phyloP scores from a whole-genome alignment of 495 filamentous ascomycete species.

The Neurospora africana region DNA sequence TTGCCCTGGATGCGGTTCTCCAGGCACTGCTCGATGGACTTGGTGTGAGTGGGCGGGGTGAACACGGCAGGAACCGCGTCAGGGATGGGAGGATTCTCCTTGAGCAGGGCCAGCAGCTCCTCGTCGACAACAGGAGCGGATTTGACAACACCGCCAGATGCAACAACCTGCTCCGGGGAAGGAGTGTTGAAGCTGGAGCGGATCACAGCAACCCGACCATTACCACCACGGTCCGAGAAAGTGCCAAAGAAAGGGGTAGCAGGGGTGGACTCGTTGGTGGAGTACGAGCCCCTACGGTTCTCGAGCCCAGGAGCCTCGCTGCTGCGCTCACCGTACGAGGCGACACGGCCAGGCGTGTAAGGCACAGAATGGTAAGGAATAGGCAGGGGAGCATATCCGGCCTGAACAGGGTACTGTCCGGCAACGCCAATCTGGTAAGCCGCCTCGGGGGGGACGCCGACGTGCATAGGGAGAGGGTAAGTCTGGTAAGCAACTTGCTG shows the following conservation, averaged over 20 bases:
- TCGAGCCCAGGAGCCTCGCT: slow-evolving; percentile 48
- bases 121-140: slow-evolving; percentile 40
- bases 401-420: slow-evolving; percentile 26
- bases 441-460: slow-evolving; percentile 20
- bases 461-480: slow-evolving; percentile 21
- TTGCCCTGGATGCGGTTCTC: slow-evolving; percentile 80
- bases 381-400: slow-evolving; percentile 21
- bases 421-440: slow-evolving; percentile 18
- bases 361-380: slow-evolving; percentile 30
- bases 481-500: slow-evolving; percentile 22
- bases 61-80: slow-evolving; percentile 77
- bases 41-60: slow-evolving; percentile 59
- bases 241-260: slow-evolving; percentile 49
- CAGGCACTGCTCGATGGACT: slow-evolving; percentile 79
- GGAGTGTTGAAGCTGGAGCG: slow-evolving; percentile 53
- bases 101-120: slow-evolving; percentile 59
- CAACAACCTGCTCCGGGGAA: slow-evolving; percentile 50
- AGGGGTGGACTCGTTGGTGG: slow-evolving; percentile 58
- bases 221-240: slow-evolving; percentile 41
- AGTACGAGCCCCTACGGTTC: slow-evolving; percentile 54
- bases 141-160: slow-evolving; percentile 30
- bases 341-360: slow-evolving; percentile 37
- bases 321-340: slow-evolving; percentile 28
- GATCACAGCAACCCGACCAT: slow-evolving; percentile 42
- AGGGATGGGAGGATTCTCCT: slow-evolving; percentile 74